Base-by-base conservation (phyloP, 1,284 basidiomycete species). In the Ceraceosorus guamensis region DNA sequence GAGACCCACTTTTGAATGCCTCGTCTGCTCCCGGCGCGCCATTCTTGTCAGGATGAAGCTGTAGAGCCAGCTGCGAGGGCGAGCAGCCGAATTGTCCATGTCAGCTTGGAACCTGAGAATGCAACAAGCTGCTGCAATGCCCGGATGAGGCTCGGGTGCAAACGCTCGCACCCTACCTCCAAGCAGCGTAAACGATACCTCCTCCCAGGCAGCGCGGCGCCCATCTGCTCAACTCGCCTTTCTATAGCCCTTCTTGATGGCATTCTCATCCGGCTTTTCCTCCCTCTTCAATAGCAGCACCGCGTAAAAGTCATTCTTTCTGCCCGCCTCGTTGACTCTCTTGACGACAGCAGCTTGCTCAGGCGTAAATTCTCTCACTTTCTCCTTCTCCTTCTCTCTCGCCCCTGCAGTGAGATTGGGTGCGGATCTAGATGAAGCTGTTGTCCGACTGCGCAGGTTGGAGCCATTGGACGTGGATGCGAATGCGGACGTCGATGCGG, bases 11-110 rank as follows among this genome's bases (percentile, higher is more conserved):
- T 81, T 99, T 99, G 81, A 99, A 99, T 1, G 95, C 95, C 77
- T 99, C 95, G 65, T 98, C 95, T 13, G 95, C 93, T 16, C 92
- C 91, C 11, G 95, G 93, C 16, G 95, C 95, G 14, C 89, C 88
- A 73, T 96, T 96, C 80, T 97, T 97, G 78, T 98, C 93, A 0
- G 93, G 93, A 80, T 97, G 93, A 62, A 97, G 78, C 50, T 88
- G 87, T 57, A 98, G 80, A 41, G 93, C 93, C 56, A 97, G 82
- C 89, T 93, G 65, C 13, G 47, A 3, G 63, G 51, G 24, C 69
- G 51, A 14, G 46, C 30, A 18, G 13, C 14, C 14, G 18, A 48
- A 18, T n/a, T 48, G 2, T 41, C 62, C 37, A 53, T 24, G 43
- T 24, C 41, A 31, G 24, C 24, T 24, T 24, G 24, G 24, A 24